Percentiles rank a stretch among this genome's conserved stretches.
Evolutionary conservation across 441 rosid species (phyloP).

Genomic region (Isatis lusitanica): DNA sequence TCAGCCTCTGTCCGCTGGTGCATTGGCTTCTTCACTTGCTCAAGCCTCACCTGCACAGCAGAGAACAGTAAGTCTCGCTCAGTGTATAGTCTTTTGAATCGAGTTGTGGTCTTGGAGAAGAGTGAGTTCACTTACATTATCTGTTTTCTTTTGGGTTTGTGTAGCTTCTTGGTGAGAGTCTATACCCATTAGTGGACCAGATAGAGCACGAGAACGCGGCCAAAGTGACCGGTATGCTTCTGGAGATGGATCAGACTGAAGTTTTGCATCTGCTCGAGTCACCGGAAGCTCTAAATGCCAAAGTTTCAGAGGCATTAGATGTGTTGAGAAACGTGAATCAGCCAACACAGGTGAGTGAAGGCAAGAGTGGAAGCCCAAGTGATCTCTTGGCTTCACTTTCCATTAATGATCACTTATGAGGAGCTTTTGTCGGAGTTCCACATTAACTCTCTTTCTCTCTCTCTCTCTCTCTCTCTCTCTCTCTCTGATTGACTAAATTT

Average conservation of each 20-base stretch:
- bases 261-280: conserved; percentile 58
- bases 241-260: conserved; percentile 63
- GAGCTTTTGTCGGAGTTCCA: conserved; percentile 3
- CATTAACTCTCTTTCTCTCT: background rate
- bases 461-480: background rate
- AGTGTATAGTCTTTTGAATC: background rate
- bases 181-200: conserved; percentile 51
- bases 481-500: conserved; percentile 33
- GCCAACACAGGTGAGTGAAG: conserved; percentile 37
- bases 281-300: conserved; percentile 52
- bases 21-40: conserved; percentile 56
- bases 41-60: conserved; percentile 55
- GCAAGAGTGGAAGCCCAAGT: conserved; percentile 36
- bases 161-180: conserved; percentile 50
- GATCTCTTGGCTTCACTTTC: conserved; percentile 51
- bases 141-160: background rate
- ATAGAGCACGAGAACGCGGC: conserved; percentile 56
- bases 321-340: conserved; percentile 48
- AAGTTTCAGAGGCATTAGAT: conserved; percentile 53
- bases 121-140: background rate
- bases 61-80: conserved; percentile 46
- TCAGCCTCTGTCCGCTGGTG: conserved; percentile 45
- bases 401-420: conserved; percentile 40
- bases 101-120: background rate
- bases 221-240: conserved; percentile 59